phyloP scores from a whole-genome alignment of 1,284 basidiomycete species.

The Naganishia cerealis region DNA sequence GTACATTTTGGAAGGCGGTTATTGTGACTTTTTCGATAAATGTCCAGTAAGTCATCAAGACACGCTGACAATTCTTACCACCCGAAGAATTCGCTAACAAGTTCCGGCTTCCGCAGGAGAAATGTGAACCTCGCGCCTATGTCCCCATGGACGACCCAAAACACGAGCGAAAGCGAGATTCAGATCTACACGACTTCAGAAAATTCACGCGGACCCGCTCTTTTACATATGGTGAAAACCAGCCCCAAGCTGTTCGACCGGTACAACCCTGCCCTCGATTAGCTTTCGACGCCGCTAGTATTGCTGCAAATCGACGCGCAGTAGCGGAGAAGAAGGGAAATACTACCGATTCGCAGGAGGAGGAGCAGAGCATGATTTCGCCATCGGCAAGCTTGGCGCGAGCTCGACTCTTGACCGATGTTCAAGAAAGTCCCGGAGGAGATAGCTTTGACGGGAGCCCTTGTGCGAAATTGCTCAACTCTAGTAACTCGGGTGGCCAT shows the following conservation, averaged over 20 bases:
- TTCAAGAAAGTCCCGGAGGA: constrained; percentile 28
- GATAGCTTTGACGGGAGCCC: constrained; percentile 32
- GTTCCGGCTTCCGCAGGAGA: constrained; percentile 48
- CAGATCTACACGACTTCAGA: constrained; percentile 88
- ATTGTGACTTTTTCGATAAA: constrained; percentile 77
- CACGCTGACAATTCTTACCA: neutral
- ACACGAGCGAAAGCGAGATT: constrained; percentile 72
- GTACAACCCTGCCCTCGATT: constrained; percentile 45
- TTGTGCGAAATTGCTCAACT: constrained; percentile 28
- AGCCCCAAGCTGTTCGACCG: constrained; percentile 33
- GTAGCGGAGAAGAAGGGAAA: constrained; percentile 36
- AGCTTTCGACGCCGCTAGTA: constrained; percentile 49
- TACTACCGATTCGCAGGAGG: constrained; percentile 41
- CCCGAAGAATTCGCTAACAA: neutral
- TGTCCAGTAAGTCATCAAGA: constrained; percentile 54
- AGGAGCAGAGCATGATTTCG: constrained; percentile 37
- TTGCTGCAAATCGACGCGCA: constrained; percentile 42
- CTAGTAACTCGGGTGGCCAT: constrained; percentile 37
- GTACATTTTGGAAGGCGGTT: constrained; percentile 95
- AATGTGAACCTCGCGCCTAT: constrained; percentile 80
- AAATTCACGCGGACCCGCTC: constrained; percentile 83
- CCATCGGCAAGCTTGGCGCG: neutral
- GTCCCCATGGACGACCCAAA: constrained; percentile 91
- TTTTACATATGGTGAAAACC: constrained; percentile 75
- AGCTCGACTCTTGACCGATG: constrained; percentile 10